phyloP scores from a whole-genome alignment of 345 rosid species.

The Hypericum perforatum region DNA sequence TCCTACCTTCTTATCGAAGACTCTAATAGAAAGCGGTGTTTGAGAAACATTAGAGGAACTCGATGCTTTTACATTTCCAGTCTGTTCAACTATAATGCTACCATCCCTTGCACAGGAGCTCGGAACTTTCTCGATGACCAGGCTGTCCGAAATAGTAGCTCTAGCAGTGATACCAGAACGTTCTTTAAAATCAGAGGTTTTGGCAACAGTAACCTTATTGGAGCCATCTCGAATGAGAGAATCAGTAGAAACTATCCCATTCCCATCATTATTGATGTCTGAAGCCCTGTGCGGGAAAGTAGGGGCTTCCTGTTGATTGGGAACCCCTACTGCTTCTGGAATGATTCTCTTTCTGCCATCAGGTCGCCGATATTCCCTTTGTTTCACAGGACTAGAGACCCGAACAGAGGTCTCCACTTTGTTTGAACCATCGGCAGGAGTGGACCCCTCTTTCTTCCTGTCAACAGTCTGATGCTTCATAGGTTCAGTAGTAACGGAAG shows the following conservation, averaged over 20 bases:
- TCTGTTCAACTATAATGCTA: constrained; percentile 43
- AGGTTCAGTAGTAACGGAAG: constrained; percentile 41
- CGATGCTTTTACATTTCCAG: constrained; percentile 47
- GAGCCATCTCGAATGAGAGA: constrained; percentile 32
- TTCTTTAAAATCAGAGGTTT: constrained; percentile 54
- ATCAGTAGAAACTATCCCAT: constrained; percentile 35
- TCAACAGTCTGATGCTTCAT: constrained; percentile 51
- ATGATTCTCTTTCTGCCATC: constrained; percentile 98
- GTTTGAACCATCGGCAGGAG: constrained; percentile 41
- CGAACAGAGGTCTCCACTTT: constrained; percentile 38
- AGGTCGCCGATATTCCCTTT: constrained; percentile 86
- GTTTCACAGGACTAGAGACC: constrained; percentile 78
- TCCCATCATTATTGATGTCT: constrained; percentile 36
- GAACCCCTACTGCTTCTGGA: constrained; percentile 91
- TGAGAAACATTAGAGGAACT: constrained; percentile 25
- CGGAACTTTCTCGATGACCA: constrained; percentile 78
- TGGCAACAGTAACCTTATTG: constrained; percentile 32
- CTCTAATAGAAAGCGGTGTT: constrained; percentile 50
- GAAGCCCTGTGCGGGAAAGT: constrained; percentile 33
- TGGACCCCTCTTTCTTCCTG: constrained; percentile 34
- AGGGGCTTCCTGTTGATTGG: constrained; percentile 43
- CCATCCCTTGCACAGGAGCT: constrained; percentile 44
- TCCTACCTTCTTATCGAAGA: constrained; percentile 75
- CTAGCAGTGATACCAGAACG: constrained; percentile 70
- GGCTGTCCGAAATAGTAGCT: constrained; percentile 62